These are phyloP conservation scores for Anethum foeniculum DNA, from an alignment of 140 eudicot genomes.

Conservation along the genomic window DNA sequence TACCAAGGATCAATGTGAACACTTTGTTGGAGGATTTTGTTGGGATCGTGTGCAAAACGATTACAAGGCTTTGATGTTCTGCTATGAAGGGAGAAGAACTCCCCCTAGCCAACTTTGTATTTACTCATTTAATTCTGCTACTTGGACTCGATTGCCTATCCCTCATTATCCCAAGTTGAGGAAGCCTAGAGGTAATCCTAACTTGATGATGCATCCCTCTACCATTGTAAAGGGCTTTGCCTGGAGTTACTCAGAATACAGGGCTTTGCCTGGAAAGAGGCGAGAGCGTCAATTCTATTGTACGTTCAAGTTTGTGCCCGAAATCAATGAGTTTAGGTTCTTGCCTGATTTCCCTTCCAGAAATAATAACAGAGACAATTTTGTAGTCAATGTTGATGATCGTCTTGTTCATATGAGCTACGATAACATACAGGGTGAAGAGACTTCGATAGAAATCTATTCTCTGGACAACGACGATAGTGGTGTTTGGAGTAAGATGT, in stretches of 20 bases:
- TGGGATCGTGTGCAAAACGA: not conserved
- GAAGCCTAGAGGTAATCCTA: too few relatives aligned
- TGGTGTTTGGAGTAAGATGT: not conserved
- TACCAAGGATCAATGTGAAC: too few relatives aligned
- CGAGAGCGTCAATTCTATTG: not conserved
- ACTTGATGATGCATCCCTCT: not conserved
- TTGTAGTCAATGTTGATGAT: not conserved
- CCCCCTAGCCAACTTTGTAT: not conserved
- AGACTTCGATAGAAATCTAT: not conserved
- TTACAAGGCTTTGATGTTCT: not conserved
- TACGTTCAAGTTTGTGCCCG: not conserved
- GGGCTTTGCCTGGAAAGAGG: not conserved
- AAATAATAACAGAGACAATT: not conserved
- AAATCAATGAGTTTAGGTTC: not conserved
- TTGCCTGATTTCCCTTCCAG: not conserved
- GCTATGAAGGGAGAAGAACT: not conserved
- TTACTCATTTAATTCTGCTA: not conserved
- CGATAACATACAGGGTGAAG: not conserved
- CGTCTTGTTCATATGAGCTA: not conserved
- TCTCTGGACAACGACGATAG: not conserved
- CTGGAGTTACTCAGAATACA: not conserved
- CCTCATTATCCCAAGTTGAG: not conserved
- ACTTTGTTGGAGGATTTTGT: not conserved
- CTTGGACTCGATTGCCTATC: not conserved
- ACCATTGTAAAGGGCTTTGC: not conserved